phyloP scores from a whole-genome alignment of 2,329 filamentous ascomycete genomes.

The Aspergillus clavatus region DNA sequence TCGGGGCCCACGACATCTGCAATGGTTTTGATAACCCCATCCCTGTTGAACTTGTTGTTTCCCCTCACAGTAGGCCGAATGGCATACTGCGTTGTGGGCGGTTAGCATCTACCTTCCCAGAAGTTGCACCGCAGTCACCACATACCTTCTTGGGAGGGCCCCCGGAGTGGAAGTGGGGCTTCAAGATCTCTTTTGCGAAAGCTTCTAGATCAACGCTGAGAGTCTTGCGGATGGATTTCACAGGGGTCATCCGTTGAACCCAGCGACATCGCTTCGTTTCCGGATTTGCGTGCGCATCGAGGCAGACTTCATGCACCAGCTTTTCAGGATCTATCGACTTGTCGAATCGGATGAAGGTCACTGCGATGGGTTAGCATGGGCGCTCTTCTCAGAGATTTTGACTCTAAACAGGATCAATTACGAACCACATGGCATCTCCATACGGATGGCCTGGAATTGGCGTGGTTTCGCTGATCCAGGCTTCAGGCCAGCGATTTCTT shows the following conservation, averaged over 20 bases:
- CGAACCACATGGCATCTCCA: constrained; percentile 49
- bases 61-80: constrained; percentile 59
- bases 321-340: constrained; percentile 56
- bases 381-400: constrained; percentile 13
- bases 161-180: constrained; percentile 55
- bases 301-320: constrained; percentile 56
- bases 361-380: constrained; percentile 32
- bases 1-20: constrained; percentile 53
- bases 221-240: constrained; percentile 55
- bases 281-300: constrained; percentile 49
- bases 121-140: constrained; percentile 1
- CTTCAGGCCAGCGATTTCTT: constrained; percentile 53
- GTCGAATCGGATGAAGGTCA: constrained; percentile 55
- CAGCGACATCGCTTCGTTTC: constrained; percentile 53
- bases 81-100: constrained; percentile 48
- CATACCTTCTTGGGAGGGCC: constrained; percentile 50
- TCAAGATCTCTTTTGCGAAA: constrained; percentile 54
- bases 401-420: constrained; percentile 8
- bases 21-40: constrained; percentile 56
- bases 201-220: constrained; percentile 53
- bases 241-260: constrained; percentile 57
- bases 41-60: constrained; percentile 53
- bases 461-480: constrained; percentile 43
- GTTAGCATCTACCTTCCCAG: not conserved
- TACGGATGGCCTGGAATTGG: constrained; percentile 49